Conservation (phyloP, 202 grass and related monocot species). For the Sporobolus alterniflorus region DNA sequence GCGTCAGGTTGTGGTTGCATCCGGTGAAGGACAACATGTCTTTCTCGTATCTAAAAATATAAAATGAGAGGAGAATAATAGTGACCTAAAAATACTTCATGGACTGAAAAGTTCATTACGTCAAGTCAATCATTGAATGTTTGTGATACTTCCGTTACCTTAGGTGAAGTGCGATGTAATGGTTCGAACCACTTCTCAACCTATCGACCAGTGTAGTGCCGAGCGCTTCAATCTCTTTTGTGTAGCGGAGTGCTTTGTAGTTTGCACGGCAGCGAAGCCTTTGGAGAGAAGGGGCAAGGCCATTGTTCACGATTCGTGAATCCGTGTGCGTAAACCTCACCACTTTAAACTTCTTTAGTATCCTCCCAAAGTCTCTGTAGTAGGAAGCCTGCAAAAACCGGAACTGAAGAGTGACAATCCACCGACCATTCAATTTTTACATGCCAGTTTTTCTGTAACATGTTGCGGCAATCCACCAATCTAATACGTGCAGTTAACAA, state of each 20-base stretch:
- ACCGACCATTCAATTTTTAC: slow-evolving; percentile 26
- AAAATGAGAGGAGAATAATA: not conserved
- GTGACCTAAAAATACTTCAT: not conserved
- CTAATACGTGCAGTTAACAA: not conserved
- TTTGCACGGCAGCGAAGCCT: slow-evolving; percentile 77
- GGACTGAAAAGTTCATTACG: too few relatives aligned
- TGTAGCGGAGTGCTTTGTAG: slow-evolving; percentile 66
- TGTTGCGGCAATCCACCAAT: not conserved
- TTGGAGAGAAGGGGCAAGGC: slow-evolving; percentile 62
- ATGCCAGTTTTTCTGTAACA: not conserved
- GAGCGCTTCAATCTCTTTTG: slow-evolving; percentile 56
- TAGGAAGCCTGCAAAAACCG: slow-evolving; percentile 65
- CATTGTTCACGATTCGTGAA: slow-evolving; percentile 74
- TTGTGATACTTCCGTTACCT: slow-evolving; percentile 43
- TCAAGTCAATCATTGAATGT: not conserved
- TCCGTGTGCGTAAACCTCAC: slow-evolving; percentile 74
- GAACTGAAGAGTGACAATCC: slow-evolving; percentile 13
- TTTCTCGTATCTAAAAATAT: slow-evolving; percentile 73
- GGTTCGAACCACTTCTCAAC: slow-evolving; percentile 43
- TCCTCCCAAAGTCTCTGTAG: slow-evolving; percentile 50
- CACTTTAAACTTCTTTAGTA: slow-evolving; percentile 58
- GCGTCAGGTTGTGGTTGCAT: slow-evolving; percentile 77
- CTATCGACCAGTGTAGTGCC: slow-evolving; percentile 54
- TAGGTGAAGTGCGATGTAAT: slow-evolving; percentile 80
- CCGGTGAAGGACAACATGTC: slow-evolving; percentile 90